Base-by-base conservation (phyloP, 2,329 filamentous ascomycete species). In the Teratosphaeria gauchensis region DNA sequence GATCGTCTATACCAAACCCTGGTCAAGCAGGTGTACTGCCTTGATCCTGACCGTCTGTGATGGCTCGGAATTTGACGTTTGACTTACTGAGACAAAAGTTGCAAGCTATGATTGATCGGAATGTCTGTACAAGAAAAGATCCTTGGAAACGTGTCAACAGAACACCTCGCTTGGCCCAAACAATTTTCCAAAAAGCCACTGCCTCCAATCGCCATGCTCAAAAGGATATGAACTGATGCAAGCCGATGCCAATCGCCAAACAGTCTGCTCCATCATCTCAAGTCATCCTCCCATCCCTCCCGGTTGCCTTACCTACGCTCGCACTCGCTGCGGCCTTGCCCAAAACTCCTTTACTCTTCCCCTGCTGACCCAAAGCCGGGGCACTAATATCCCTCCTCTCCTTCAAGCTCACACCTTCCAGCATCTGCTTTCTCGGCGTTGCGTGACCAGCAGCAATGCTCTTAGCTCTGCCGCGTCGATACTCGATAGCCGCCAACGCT, bases 401-500 rank as follows among this genome's bases (percentile, higher is more conserved):
- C 57, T 69, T 72, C n/a, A 64, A 53, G 33, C 69, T 72, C 4
- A 64, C 73, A 30, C 78, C 82, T 61, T 79, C 75, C 46, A 83
- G 70, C 78, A 82, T 82, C 71, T 81, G 79, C 72, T 81, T 84
- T 61, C 78, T 76, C 9, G 84, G 84, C 48, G 86, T 87, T 60
- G 80, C 76, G 5, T 83, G 80, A 2, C 83, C 84, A 56, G 84
- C 80, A 4, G 84, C 84, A 59, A 87, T 82, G 70, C 86, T 89
- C 64, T 84, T 80, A 58, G 88, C 87, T 53, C 89, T 78, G 6
- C 87, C 87, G 56, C 89, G 77, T 31, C 89, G 80, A 74, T 89
- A 85, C 56, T 85, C 81, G 64, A 92, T 92, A 70, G 86, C 84
- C 58, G 86, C 86, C 16, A 92, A 79, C 3, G 88, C 88, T 72